These are phyloP conservation scores for Platanthera zijinensis DNA, from an alignment of 106 monocot species.

Conservation along the genomic window DNA sequence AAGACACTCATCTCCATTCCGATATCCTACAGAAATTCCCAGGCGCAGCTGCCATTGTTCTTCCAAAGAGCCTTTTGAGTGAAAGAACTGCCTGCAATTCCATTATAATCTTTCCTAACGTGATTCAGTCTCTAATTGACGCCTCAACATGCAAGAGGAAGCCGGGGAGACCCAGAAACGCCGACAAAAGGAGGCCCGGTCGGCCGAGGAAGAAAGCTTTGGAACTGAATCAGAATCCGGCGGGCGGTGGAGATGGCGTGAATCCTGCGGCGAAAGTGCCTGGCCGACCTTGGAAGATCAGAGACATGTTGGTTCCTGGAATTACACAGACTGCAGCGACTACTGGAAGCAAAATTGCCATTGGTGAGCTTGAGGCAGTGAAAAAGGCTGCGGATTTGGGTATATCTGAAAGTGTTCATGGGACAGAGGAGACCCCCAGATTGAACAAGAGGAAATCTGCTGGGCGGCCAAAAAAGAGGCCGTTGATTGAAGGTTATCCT, in stretches of 20 bases:
- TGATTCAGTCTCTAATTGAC: not conserved
- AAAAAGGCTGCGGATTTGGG: not conserved
- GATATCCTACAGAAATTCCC: not conserved
- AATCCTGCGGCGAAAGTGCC: not conserved
- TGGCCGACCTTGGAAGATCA: conserved; percentile 7
- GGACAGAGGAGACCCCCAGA: not conserved
- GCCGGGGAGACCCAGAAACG: conserved; percentile 4
- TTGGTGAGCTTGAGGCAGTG: not conserved
- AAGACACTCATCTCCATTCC: not conserved
- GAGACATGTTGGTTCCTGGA: not conserved
- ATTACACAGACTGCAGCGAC: not conserved
- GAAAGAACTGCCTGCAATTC: not conserved
- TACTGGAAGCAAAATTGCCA: not conserved
- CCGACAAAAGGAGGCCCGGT: conserved; percentile 3
- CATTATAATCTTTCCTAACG: not conserved
- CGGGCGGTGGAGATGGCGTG: not conserved
- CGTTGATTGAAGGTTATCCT: not conserved
- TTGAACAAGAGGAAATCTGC: not conserved
- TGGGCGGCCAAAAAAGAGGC: not conserved
- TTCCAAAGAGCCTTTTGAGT: conserved; percentile 2
- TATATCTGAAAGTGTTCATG: not conserved
- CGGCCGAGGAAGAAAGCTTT: conserved; percentile 8
- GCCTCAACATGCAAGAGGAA: not conserved
- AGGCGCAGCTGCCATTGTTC: not conserved
- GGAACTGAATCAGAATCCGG: not conserved